Evolutionary conservation across 1,139 yeast species (phyloP).

Genomic region (Petasospora rhodanensis): DNA sequence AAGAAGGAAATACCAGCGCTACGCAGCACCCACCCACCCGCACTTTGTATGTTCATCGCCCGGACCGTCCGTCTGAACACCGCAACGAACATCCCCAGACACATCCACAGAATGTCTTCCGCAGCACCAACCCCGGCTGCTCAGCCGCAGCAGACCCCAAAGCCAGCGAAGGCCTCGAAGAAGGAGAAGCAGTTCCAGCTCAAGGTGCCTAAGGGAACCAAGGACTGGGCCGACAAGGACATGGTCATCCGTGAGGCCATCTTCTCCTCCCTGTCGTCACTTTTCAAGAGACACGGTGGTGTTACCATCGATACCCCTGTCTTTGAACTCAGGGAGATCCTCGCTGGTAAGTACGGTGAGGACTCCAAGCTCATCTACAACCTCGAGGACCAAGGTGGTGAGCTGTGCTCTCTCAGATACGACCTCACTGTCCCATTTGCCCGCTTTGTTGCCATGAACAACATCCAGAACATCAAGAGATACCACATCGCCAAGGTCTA

Average conservation of each 20-base stretch:
- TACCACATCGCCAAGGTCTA: constrained; percentile 97
- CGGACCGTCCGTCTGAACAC: background rate
- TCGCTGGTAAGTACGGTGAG: constrained; percentile 97
- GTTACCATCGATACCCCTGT: constrained; percentile 98
- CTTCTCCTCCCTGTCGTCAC: constrained; percentile 61
- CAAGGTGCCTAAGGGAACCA: constrained; percentile 96
- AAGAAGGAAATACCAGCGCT: no score
- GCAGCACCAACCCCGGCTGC: constrained; percentile 11
- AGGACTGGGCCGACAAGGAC: constrained; percentile 97
- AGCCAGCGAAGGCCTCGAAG: constrained; percentile 12
- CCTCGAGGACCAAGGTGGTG: constrained; percentile 98
- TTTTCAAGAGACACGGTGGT: constrained; percentile 95
- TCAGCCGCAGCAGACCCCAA: no score
- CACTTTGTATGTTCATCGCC: constrained; percentile 5
- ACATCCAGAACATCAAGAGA: constrained; percentile 81
- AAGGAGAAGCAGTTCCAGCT: constrained; percentile 54
- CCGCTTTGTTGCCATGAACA: constrained; percentile 92
- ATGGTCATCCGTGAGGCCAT: constrained; percentile 91
- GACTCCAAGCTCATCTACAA: constrained; percentile 94
- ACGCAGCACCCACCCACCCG: no score
- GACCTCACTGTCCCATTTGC: constrained; percentile 98
- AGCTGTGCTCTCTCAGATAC: constrained; percentile 87
- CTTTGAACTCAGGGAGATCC: constrained; percentile 88
- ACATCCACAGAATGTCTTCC: constrained; percentile 5
- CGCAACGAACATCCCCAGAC: background rate